Evolutionary conservation across 1,139 yeast species (phyloP), one percentile per base, ranked within the genome.

Genomic region (Citeromyces hawaiiensis): DNA sequence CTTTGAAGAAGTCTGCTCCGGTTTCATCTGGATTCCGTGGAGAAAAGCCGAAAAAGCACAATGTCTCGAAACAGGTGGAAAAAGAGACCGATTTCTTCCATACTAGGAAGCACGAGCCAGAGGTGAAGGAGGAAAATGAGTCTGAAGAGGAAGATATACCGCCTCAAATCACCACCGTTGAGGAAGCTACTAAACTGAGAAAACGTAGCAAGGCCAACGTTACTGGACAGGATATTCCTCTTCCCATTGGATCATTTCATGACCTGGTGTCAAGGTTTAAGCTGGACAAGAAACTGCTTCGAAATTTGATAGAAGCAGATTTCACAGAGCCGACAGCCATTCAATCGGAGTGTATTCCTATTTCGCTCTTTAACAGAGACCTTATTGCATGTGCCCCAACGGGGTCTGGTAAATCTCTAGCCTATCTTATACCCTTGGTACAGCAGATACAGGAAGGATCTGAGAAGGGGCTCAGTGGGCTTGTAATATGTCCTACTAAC

Each of bases 371-470:
- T 39, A 67, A 65, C 19, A 70, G 91, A 44, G 95, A 86, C 52
- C 54, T 86, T 37, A 65, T 86, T 42, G 94, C 93, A 1, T 83
- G 94, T 65, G 95, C 96, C 0, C 96, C 95, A 35, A 86, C 96
- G 0, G 96, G 96, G 48, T 82, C 94, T 5, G 96, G 96, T 63
- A 86, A 86, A 56, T 85, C 96, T 0, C 64, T 87, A 39, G 96
- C 96, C 36, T 91, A 83, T 56, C 66, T 83, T 42, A 73, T 87
- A 14, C 98, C 98, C 2, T 54, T 88, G 48, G 61, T 91, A 13
- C 94, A 86, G 51, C 66, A 66, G 38, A 49, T 73, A 3, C 49
- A 52, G 47, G 42, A 39, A 21, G 38, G 44, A 11, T 43, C 44
- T 11, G 45, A 49, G n/a, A 50, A 59, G 40, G 85, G 82, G 1